Percentiles rank a stretch among this genome's conserved stretches.
Evolutionary conservation across 2,329 filamentous ascomycete species (phyloP).

Genomic region (Fonsecaea monophora): DNA sequence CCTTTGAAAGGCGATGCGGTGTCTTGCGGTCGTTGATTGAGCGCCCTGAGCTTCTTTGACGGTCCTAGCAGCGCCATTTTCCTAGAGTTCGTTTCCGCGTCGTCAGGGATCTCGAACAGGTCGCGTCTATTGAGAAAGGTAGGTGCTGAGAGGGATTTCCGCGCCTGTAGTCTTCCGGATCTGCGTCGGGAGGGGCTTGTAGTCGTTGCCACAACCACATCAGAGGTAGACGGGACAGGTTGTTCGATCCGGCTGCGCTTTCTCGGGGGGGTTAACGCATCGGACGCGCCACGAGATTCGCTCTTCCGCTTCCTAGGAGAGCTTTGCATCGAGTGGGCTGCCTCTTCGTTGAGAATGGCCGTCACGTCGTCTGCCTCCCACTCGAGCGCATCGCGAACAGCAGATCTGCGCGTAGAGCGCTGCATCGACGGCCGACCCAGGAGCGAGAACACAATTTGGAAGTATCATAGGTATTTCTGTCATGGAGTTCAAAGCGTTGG

Average conservation of each 20-base stretch:
- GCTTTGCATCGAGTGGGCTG: conserved; percentile 7
- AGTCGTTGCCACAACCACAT: background rate
- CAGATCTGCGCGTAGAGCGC: conserved; percentile 9
- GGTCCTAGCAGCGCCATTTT: conserved; percentile 1
- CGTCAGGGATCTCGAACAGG: conserved; percentile 15
- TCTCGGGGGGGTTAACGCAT: background rate
- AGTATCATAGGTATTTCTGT: background rate
- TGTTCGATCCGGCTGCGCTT: background rate
- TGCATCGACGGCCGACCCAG: background rate
- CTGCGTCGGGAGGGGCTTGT: conserved; percentile 20
- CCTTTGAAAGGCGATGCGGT: conserved; percentile 34
- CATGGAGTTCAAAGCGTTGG: background rate
- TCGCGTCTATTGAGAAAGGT: conserved; percentile 6
- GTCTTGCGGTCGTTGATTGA: conserved; percentile 21
- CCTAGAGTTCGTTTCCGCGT: background rate
- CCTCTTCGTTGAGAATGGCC: conserved; percentile 32
- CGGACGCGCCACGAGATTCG: background rate
- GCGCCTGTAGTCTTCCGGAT: conserved; percentile 25
- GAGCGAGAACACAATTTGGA: background rate
- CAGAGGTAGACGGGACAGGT: background rate
- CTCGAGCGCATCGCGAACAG: conserved; percentile 12
- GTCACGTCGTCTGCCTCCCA: conserved; percentile 28
- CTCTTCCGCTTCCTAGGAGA: conserved; percentile 17
- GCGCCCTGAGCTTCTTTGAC: conserved; percentile 21
- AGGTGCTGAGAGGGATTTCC: conserved; percentile 16